phyloP scores from a whole-genome alignment of 805 yeast species.

The Cyberlindnera bimundalis region DNA sequence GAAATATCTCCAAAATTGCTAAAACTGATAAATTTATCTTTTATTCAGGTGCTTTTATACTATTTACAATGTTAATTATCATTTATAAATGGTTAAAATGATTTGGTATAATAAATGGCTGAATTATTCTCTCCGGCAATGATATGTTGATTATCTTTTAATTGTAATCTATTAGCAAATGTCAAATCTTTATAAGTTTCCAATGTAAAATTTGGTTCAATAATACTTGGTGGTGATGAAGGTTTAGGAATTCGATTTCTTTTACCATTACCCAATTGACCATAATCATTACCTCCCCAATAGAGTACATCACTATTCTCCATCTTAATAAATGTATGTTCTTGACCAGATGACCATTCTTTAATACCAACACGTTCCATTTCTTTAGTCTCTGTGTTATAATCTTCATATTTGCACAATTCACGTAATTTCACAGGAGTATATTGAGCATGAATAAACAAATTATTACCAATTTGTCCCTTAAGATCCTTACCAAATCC shows the following conservation, averaged over 20 bases:
- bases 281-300: conserved; percentile 84
- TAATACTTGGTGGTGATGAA: conserved; percentile 45
- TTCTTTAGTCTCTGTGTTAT: conserved; percentile 41
- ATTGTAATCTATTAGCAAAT: conserved; percentile 44
- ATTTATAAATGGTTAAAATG: conserved; percentile 63
- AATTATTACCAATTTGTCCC: conserved; percentile 84
- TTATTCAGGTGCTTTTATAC: conserved; percentile 63
- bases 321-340: conserved; percentile 61
- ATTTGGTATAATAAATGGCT: conserved; percentile 54
- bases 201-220: conserved; percentile 46
- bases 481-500: conserved; percentile 81
- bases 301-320: conserved; percentile 60
- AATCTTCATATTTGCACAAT: conserved; percentile 45
- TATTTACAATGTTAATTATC: conserved; percentile 64
- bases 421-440: conserved; percentile 55
- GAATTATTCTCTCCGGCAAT: conserved; percentile 61
- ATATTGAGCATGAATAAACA: conserved; percentile 68
- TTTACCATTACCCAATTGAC: conserved; percentile 85
- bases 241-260: conserved; percentile 58
- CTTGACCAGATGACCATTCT: conserved; percentile 57
- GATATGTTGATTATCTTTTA: conserved; percentile 51
- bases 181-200: conserved; percentile 32
- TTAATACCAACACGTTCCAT: conserved; percentile 46
- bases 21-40: conserved; percentile 84
- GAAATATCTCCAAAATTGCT: conserved; percentile 75